Base-by-base conservation (phyloP, 441 rosid genomes). In the Melastoma candidum region DNA sequence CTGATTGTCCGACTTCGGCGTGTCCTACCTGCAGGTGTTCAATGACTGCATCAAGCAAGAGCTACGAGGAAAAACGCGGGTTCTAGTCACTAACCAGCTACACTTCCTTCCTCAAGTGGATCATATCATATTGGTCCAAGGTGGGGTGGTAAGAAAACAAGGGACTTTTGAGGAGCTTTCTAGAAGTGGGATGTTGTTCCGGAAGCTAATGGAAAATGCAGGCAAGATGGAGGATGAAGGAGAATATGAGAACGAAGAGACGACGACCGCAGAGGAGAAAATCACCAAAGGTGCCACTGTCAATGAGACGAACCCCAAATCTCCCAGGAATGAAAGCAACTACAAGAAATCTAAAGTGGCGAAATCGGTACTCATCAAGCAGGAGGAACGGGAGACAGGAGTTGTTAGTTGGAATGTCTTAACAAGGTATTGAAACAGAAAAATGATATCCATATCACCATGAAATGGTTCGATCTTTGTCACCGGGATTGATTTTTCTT, bases 361-460 rank as follows among this genome's bases (percentile, higher is more conserved):
- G 61, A 95, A 90, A 64, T 87, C 99, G 36, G 74, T 90, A 63
- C 96, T 95, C 46, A 76, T 90, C 67, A 95, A 90, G 85, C 87
- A 77, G 63, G 99, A 95, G 75, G 98, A 95, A 63, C 85, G 97
- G 45, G 99, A 87, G 76, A 87, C 85, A 24, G 99, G 99, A 66
- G 90, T 90, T 57, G 86, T 90, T 71, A 90, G 86, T 71, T 82
- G 74, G 95, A 78, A 77, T 47, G 97, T 95, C 58, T 59, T 90
- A 66, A 57, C 60, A 52, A 84, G 99, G 98, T 94, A 74, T 63
- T 46, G 49, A 52, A 52, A 6, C 43, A 26, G 22, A 36, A 32
- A 44, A 36, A 12, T 0, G 36, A 26, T 17, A 39, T 9, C 46
- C 43, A 1, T 0, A 0, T 14, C 56, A 32, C 32, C 45, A 44